Evolutionary conservation across 2,329 filamentous ascomycete genomes (phyloP).

Genomic region (Elsinoe fawcettii): DNA sequence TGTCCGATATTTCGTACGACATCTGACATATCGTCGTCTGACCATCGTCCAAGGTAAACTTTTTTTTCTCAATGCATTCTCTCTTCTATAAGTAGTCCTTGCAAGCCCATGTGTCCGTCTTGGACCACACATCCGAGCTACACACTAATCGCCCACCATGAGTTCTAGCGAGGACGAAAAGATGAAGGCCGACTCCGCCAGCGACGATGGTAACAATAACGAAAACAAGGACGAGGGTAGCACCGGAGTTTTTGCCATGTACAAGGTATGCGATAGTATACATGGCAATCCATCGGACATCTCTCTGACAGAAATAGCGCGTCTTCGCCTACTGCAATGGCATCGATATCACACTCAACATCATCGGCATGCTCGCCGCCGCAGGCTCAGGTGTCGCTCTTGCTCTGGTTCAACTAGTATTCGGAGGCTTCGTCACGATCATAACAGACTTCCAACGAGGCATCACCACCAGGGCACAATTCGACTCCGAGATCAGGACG

Average conservation of each 20-base stretch:
- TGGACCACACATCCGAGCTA: not conserved
- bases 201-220: not conserved
- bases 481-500: slow-evolving; percentile 4
- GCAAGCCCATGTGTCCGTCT: not conserved
- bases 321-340: slow-evolving; percentile 18
- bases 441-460: slow-evolving; percentile 33
- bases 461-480: not conserved
- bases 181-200: not conserved
- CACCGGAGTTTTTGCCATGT: not conserved
- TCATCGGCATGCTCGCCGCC: slow-evolving; percentile 25
- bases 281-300: not conserved
- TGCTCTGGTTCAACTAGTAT: slow-evolving; percentile 41
- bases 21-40: not conserved
- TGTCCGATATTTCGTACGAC: not conserved
- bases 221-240: not conserved
- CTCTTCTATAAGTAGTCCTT: not conserved
- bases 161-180: not conserved
- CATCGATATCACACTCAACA: slow-evolving; percentile 17
- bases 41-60: not conserved
- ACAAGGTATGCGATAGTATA: not conserved
- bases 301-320: slow-evolving; percentile 10
- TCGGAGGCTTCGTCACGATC: slow-evolving; percentile 38
- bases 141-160: not conserved
- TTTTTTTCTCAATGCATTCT: not conserved
- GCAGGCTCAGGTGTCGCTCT: slow-evolving; percentile 36